Evolutionary conservation across 73 alveolate species (phyloP), one percentile per base, ranked within the genome.

Genomic region (Stentor roeselii): DNA sequence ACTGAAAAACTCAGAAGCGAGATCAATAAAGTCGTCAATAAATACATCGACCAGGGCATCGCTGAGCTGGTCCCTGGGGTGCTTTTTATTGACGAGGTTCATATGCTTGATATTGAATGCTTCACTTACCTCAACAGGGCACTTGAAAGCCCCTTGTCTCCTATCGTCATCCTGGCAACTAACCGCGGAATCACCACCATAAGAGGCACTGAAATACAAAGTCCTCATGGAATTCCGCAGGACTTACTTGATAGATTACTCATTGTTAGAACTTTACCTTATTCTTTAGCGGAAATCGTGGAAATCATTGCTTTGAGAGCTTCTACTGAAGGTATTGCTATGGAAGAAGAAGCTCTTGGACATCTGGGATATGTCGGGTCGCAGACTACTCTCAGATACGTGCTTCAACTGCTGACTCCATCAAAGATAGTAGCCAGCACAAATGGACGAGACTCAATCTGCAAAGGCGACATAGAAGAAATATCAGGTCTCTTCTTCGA

Each of bases 41-140:
- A 97, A 92, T 98, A 97, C 83, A 98, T 97, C 39, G 99, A 98
- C 88, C 98, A 98, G 85, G 99, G 99, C 4, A 94, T 98, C 60
- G 99, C 99, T 36, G 99, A 98, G 88, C 90, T 98, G 61, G 99
- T 98, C 31, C 99, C 99, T 39, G 99, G 99, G 42, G 99, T 97
- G 75, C 92, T 98, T 60, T 98, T 98, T 90, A 98, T 98, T 50
- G 99, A 98, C 94, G 99, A 98, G 92, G 99, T 96, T 84, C 99
- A 98, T 87, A 98, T 98, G 99, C 95, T 98, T 60, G 99, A 98
- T 91, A 98, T 98, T 42, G 99, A 98, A 90, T 97, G 99, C 84
- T 98, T 98, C 92, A 98, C 99, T 11, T 97, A 97, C 90, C 94
- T 98, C 82, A 98, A 98, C 93, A 97, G 99, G 93, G 95, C 95